Evolutionary conservation across 139 green algal species (phyloP).

Genomic region (Chlorella sp.): DNA sequence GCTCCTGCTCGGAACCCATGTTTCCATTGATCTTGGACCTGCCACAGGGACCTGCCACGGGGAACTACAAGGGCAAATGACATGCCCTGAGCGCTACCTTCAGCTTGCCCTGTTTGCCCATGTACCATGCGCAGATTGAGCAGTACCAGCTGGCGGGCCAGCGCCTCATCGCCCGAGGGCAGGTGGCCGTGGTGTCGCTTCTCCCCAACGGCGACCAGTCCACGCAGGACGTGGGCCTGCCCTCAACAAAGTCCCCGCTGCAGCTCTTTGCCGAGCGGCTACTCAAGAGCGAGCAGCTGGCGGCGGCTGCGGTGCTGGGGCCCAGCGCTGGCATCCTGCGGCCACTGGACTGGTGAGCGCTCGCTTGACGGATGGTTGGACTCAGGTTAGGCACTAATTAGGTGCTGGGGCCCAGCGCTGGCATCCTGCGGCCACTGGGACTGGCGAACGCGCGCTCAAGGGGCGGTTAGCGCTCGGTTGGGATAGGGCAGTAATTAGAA

Average conservation of each 20-base stretch:
- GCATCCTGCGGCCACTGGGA: constrained; percentile 11
- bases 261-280: constrained; percentile 86
- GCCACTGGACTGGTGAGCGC: constrained; percentile 15
- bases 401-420: constrained; percentile 11
- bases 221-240: constrained; percentile 78
- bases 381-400: no score
- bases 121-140: constrained; percentile 9
- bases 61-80: no score
- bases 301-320: constrained; percentile 21
- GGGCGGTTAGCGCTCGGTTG: no score
- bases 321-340: constrained; percentile 9
- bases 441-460: constrained; percentile 4
- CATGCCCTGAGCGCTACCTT: neutral
- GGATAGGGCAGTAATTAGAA: no score
- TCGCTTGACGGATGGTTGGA: no score
- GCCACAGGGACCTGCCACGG: no score
- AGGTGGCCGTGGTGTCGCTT: constrained; percentile 29
- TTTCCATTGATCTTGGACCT: no score
- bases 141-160: constrained; percentile 2
- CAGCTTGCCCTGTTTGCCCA: neutral
- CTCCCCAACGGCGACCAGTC: no score
- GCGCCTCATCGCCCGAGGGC: constrained; percentile 40
- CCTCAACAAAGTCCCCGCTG: constrained; percentile 82
- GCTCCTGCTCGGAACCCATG: no score
- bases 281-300: constrained; percentile 57